Conservation (phyloP, 352 stramenopile species). For the Phytophthora fragariaefolia region DNA sequence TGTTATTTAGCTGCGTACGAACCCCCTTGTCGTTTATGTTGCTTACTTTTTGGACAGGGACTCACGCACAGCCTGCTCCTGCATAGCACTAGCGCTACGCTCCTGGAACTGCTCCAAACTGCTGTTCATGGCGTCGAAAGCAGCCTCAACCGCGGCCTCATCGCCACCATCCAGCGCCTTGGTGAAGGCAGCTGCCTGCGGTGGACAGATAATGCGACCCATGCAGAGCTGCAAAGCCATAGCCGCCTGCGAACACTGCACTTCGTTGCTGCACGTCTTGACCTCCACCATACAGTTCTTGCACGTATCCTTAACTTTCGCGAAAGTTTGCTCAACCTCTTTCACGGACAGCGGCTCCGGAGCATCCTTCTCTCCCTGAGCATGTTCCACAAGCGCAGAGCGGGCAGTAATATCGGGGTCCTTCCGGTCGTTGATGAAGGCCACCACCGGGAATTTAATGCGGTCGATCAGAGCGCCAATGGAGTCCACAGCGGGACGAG, state of each 20-base stretch:
- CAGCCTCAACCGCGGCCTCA: constrained; percentile 69
- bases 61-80: constrained; percentile 77
- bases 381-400: constrained; percentile 56
- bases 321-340: constrained; percentile 84
- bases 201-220: constrained; percentile 83
- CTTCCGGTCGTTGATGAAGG: constrained; percentile 55
- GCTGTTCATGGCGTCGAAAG: constrained; percentile 79
- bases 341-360: constrained; percentile 57
- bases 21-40: constrained; percentile 11
- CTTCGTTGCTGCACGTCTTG: constrained; percentile 77
- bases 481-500: constrained; percentile 83
- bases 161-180: constrained; percentile 73
- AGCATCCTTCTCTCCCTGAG: constrained; percentile 44
- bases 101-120: constrained; percentile 86
- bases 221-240: constrained; percentile 92
- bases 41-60: constrained; percentile 56
- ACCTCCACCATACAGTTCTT: constrained; percentile 81
- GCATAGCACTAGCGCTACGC: constrained; percentile 72
- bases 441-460: constrained; percentile 78
- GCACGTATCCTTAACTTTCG: constrained; percentile 86
- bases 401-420: constrained; percentile 59
- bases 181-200: constrained; percentile 69
- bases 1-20: constrained; percentile 36
- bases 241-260: constrained; percentile 84
- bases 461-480: constrained; percentile 75